Base-by-base conservation (phyloP, 2,329 filamentous ascomycete genomes). In the Curvularia spicifera region DNA sequence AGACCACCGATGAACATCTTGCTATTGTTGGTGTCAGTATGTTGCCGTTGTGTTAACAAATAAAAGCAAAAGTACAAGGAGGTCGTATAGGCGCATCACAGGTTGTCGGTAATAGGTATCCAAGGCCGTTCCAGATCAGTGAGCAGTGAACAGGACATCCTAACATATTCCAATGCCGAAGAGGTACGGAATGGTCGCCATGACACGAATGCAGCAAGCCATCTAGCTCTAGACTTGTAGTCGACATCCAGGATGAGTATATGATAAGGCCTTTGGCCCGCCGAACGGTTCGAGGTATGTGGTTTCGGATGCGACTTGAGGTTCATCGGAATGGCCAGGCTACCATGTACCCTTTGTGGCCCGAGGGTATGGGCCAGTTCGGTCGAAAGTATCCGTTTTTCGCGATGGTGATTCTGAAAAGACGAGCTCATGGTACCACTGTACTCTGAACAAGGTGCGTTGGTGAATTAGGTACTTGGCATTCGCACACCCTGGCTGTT, bases 1-100 rank as follows among this genome's bases (percentile, higher is more conserved):
- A 99, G 82, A 40, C 95, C 95, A 71, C 95, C 95, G 79, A 99
- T 99, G 72, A 99, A 99, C 95, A 99, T 99, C 83, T 99, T 99
- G 73, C 95, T 99, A 51, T 22, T 31, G 52, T 40, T 28, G 18
- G 52, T 51, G 64, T 74, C 56, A 73, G 71, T 53, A 47, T 12
- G n/a, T 51, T 8, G 18, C 12, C 9, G 18, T n/a, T n/a, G 22
- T 15, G 29, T 24, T 28, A 8, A 20, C 28, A 39, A 18, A 29
- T 31, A 18, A n/a, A 22, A 45, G 20, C 20, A 56, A 42, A n/a
- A 51, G 42, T 49, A 15, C 37, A 47, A 37, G 40, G 33, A 26
- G 45, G 10, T 3, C 13, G 46, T 26, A n/a, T 35, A 59, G 53
- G 57, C 60, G 63, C 63, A 64, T 65, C 58, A 45, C 47, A 63